These are phyloP conservation scores for Areca catechu DNA, from an alignment of 176 grass and related monocot genomes.

Conservation along the genomic window DNA sequence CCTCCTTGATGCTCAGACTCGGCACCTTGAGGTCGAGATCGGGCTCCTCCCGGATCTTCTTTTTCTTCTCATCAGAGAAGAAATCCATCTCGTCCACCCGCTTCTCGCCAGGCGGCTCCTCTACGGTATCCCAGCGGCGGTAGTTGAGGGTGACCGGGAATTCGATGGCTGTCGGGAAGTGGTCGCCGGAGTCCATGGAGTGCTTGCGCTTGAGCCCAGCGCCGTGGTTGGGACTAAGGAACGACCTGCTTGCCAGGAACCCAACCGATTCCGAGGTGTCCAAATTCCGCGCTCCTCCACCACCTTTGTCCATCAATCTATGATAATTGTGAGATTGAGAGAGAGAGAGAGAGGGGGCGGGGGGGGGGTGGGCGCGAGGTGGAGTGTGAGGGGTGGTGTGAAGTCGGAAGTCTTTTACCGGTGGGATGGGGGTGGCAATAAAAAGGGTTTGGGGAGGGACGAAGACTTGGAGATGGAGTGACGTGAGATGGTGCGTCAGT, in stretches of 20 bases:
- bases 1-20: slow-evolving; percentile 37
- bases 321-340: neutral
- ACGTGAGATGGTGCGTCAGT: slow-evolving; percentile 83
- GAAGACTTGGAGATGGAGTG: slow-evolving; percentile 9
- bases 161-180: neutral
- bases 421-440: slow-evolving; percentile 28
- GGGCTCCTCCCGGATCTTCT: slow-evolving; percentile 12
- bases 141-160: no score
- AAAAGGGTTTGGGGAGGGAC: slow-evolving; percentile 13
- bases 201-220: neutral
- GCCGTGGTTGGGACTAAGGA: neutral
- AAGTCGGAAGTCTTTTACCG: slow-evolving; percentile 49
- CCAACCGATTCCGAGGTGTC: slow-evolving; percentile 18
- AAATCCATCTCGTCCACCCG: slow-evolving; percentile 60
- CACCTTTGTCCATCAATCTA: neutral
- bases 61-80: slow-evolving; percentile 77
- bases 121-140: no score
- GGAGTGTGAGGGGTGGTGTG: neutral
- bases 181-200: slow-evolving; percentile 9
- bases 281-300: slow-evolving; percentile 21
- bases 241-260: no score
- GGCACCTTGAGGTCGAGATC: slow-evolving; percentile 18
- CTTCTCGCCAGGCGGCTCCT: no score
- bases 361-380: neutral
- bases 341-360: neutral